Evolutionary conservation across 2,329 filamentous ascomycete species (phyloP).

Genomic region (Alternaria rosae): DNA sequence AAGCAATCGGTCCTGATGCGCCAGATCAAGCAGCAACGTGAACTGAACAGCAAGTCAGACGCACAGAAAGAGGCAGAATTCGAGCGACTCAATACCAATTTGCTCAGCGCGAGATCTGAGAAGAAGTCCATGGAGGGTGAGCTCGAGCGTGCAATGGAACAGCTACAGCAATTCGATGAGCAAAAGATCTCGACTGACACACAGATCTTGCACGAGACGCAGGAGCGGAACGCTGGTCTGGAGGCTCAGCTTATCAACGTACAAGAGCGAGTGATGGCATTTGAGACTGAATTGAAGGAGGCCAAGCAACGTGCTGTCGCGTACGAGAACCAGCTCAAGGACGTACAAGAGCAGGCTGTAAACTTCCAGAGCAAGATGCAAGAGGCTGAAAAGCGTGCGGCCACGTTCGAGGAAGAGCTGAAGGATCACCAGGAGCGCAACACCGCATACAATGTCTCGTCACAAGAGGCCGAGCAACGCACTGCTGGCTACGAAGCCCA

Average conservation of each 20-base stretch:
- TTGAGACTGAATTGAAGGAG: slow-evolving; percentile 40
- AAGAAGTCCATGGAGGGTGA: slow-evolving; percentile 47
- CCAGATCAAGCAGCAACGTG: slow-evolving; percentile 94
- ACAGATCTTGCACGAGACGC: slow-evolving; percentile 34
- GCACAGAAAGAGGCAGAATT: slow-evolving; percentile 53
- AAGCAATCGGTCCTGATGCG: slow-evolving; percentile 89
- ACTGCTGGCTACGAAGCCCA: slow-evolving; percentile 42
- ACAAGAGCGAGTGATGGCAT: slow-evolving; percentile 41
- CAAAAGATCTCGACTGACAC: slow-evolving; percentile 29
- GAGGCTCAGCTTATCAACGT: slow-evolving; percentile 44
- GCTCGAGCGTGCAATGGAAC: slow-evolving; percentile 45
- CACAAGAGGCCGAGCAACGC: slow-evolving; percentile 32
- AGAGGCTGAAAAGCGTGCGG: slow-evolving; percentile 36
- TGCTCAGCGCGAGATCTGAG: slow-evolving; percentile 45
- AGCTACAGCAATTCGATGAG: slow-evolving; percentile 41
- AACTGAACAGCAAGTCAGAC: slow-evolving; percentile 88
- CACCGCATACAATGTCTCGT: slow-evolving; percentile 28
- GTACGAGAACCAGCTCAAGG: slow-evolving; percentile 44
- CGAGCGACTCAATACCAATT: slow-evolving; percentile 52
- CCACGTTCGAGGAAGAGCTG: slow-evolving; percentile 39
- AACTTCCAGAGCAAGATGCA: slow-evolving; percentile 41
- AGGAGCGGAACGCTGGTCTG: slow-evolving; percentile 44
- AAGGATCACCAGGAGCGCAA: slow-evolving; percentile 40
- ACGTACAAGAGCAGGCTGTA: slow-evolving; percentile 41
- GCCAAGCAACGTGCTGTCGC: slow-evolving; percentile 37